A percentile compares a stretch with the other conserved stretches of the same genome.
Evolutionary conservation across 2,329 filamentous ascomycete genomes (phyloP).

Genomic region (Fusarium pilosicola): DNA sequence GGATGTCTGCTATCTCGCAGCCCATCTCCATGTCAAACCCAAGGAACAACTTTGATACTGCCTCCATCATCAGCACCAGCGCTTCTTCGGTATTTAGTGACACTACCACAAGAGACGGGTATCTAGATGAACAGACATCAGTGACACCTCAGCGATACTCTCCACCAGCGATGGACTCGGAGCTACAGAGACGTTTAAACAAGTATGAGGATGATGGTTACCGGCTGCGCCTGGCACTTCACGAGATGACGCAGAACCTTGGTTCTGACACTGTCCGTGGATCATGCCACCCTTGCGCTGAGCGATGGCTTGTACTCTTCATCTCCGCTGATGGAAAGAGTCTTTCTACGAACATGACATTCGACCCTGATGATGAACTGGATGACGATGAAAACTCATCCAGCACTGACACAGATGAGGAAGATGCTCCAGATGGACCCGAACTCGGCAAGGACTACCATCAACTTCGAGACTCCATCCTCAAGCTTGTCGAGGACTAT

Average conservation of each 20-base stretch:
- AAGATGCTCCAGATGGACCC: conserved; percentile 67
- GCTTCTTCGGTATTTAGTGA: conserved; percentile 79
- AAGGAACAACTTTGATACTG: conserved; percentile 70
- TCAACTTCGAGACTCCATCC: conserved; percentile 80
- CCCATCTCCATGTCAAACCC: conserved; percentile 70
- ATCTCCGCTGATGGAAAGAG: conserved; percentile 77
- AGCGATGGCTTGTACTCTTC: conserved; percentile 85
- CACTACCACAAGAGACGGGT: conserved; percentile 72
- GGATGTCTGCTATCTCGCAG: conserved; percentile 74
- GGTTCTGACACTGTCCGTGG: conserved; percentile 73
- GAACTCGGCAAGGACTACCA: conserved; percentile 84
- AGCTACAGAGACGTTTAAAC: conserved; percentile 55
- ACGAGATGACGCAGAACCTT: conserved; percentile 75
- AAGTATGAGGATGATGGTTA: conserved; percentile 73
- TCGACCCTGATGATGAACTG: conserved; percentile 72
- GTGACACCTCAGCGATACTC: conserved; percentile 65
- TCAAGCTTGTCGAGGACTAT: conserved; percentile 83
- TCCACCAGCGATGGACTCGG: conserved; percentile 59
- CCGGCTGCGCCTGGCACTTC: conserved; percentile 72
- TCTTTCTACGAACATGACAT: conserved; percentile 77
- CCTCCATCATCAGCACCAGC: conserved; percentile 77
- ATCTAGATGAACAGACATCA: conserved; percentile 65
- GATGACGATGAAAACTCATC: conserved; percentile 74
- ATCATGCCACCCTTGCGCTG: conserved; percentile 80
- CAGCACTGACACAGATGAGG: conserved; percentile 68